phyloP scores from a whole-genome alignment of 2,329 filamentous ascomycete species.

The Cladorrhinum sp. region DNA sequence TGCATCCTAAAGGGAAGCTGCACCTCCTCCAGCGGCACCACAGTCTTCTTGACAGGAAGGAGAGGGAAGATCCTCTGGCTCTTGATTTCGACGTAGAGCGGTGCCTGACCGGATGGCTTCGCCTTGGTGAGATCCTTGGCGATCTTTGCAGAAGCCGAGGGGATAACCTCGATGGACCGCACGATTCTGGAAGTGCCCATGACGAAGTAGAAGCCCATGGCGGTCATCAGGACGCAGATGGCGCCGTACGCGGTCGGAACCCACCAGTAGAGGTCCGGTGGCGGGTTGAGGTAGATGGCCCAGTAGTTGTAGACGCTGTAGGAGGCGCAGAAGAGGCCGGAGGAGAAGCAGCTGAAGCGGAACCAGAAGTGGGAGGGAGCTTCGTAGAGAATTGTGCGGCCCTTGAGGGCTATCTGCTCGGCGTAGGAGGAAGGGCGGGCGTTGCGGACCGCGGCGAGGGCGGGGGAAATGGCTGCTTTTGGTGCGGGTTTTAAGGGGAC shows the following conservation, averaged over 20 bases:
- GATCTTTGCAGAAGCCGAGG: conserved; percentile 26
- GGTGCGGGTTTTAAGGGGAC: neutral
- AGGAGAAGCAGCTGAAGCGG: conserved; percentile 57
- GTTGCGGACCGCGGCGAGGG: conserved; percentile 5
- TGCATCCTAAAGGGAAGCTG: conserved; percentile 38
- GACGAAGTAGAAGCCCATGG: conserved; percentile 59
- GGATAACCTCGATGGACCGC: conserved; percentile 54
- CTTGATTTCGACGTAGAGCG: conserved; percentile 52
- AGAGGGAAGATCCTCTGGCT: conserved; percentile 51
- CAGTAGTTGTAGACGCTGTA: conserved; percentile 50
- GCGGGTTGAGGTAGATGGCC: conserved; percentile 13
- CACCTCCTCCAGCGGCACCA: conserved; percentile 38
- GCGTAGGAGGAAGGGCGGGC: conserved; percentile 39
- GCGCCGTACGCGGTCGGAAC: conserved; percentile 56
- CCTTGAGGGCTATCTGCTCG: conserved; percentile 53
- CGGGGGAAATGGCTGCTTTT: conserved; percentile 4
- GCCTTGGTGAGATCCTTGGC: conserved; percentile 9
- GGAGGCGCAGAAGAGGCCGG: conserved; percentile 51
- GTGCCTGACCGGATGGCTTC: conserved; percentile 20
- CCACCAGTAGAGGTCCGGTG: conserved; percentile 41
- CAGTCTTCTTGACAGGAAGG: conserved; percentile 42
- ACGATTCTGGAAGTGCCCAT: conserved; percentile 58
- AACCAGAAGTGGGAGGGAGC: conserved; percentile 63
- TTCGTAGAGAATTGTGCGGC: conserved; percentile 61
- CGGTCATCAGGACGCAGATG: conserved; percentile 58